Percentiles rank a stretch among this genome's conserved stretches.
phyloP scores from a whole-genome alignment of 192 early-diverging fungal genomes.

The Thamnidium elegans region DNA sequence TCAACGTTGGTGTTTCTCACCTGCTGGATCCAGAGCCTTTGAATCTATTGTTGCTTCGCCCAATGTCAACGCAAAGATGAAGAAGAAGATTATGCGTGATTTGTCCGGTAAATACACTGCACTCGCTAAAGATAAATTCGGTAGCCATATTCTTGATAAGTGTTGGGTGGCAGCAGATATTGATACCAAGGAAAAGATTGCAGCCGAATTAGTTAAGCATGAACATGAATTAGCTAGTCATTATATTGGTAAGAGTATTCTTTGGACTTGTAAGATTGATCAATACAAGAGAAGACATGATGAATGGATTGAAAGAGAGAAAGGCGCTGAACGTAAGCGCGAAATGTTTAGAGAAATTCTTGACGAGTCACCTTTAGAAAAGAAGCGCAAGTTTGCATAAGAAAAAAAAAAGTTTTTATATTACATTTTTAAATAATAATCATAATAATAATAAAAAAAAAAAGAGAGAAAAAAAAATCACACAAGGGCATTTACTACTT shows the following conservation, averaged over 20 bases:
- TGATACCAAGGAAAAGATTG: conserved; percentile 66
- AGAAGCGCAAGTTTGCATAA: neutral
- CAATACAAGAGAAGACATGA: conserved; percentile 69
- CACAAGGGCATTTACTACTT: no score
- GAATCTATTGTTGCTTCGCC: conserved; percentile 62
- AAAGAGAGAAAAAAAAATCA: no score
- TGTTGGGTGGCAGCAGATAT: conserved; percentile 74
- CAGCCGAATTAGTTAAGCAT: conserved; percentile 59
- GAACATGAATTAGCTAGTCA: conserved; percentile 56
- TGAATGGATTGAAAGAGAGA: conserved; percentile 75
- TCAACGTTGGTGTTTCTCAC: conserved; percentile 59
- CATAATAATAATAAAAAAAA: no score
- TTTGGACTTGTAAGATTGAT: conserved; percentile 77
- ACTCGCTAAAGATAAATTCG: conserved; percentile 71
- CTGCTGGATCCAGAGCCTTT: conserved; percentile 71
- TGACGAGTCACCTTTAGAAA: conserved; percentile 36
- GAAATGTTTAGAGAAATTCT: conserved; percentile 82
- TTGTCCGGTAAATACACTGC: conserved; percentile 56
- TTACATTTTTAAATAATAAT: no score
- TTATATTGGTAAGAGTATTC: conserved; percentile 69
- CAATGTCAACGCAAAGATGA: conserved; percentile 56
- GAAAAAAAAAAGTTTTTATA: neutral
- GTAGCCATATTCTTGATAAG: conserved; percentile 76
- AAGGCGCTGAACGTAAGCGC: conserved; percentile 68
- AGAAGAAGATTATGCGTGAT: conserved; percentile 62